Evolutionary conservation across 2,329 filamentous ascomycete genomes (phyloP), one percentile per base, ranked within the genome.

Genomic region (Diplodia sapinea): DNA sequence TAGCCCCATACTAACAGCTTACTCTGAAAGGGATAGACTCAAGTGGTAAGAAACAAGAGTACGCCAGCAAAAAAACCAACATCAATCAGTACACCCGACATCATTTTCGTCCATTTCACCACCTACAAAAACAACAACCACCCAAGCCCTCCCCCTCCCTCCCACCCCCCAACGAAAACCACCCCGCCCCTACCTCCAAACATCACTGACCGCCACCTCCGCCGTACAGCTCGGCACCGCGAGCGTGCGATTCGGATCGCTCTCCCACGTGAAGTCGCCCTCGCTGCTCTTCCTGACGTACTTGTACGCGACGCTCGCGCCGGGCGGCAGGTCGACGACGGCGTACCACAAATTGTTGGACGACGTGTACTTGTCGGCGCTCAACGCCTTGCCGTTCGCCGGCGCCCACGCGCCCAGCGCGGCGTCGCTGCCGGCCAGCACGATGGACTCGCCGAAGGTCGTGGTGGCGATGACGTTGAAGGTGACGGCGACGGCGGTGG

Each of bases 391-490:
- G 6, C 79, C 79, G 57, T 74, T 73, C 4, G 73, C 74, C 3
- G 81, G 70, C 33, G 82, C 74, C 82, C 83, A 85, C 26, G 69
- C 73, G 1, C 83, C 83, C 1, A 85, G 73, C 54, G 81, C 79
- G 0, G 77, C 66, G 3, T 79, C 77, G 56, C 79, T 81, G 33
- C 83, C 83, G 0, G 76, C 74, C 4, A 85, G 72, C 65, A 82
- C 82, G 29, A 85, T 69, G 33, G 82, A 84, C 73, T 85, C 82
- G 9, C 83, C 83, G 64, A 76, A 81, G 61, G 80, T 80, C 0
- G 83, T 85, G 0, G 76, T 78, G 1, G 80, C 82, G 68, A 82
- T 82, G 8, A 83, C 79, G 61, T 79, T 76, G 74, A 85, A 85
- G 3, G 77, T 77, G 6, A 85, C 78, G 74, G 77, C 68, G 43